Base-by-base conservation (phyloP, 2,329 filamentous ascomycete species). In the Endoconidiophora polonica region DNA sequence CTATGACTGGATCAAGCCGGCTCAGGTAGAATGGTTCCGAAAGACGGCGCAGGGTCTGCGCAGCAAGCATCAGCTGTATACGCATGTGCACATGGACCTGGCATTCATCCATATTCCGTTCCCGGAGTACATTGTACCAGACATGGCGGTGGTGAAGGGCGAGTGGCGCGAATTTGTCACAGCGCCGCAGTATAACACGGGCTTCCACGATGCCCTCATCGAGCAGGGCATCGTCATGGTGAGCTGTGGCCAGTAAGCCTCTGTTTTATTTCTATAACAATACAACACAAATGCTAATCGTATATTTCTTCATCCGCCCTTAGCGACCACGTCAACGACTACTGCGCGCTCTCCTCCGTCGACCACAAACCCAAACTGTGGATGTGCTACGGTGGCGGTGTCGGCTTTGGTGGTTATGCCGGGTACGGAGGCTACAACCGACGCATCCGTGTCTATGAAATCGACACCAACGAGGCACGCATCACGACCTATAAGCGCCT, bases 31-130 rank as follows among this genome's bases (percentile, higher is more conserved):
- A 50, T 98, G 91, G 91, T 98, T 98, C 69, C 81, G 78, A 57
- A 74, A 77, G 55, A 94, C 85, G 1, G 80, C 85, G 0, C 70
- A 81, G 52, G 67, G 77, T 10, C 67, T 95, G 44, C 86, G 86
- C 65, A 78, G 80, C 59, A 77, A 77, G 54, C 88, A 94, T 62
- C 74, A 76, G 54, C 79, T 86, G 58, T 98, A 95, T 64, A 86
- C 83, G 0, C 85, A 91, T 60, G 83, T 87, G 47, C 91, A 96
- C 62, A 85, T 98, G 75, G 84, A 98, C 61, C 77, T 96, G 63
- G 86, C 91, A 0, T 98, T 98, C 61, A 93, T 98, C 55, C 91
- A 98, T 62, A 98, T 98, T 50, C 91, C 91, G 0, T 69, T 98
- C 2, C 88, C 91, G 0, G 91, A 98, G 63, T 95, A 95, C 60